phyloP scores from a whole-genome alignment of 2,329 filamentous ascomycete genomes.

The Colletotrichum chlorophyti region DNA sequence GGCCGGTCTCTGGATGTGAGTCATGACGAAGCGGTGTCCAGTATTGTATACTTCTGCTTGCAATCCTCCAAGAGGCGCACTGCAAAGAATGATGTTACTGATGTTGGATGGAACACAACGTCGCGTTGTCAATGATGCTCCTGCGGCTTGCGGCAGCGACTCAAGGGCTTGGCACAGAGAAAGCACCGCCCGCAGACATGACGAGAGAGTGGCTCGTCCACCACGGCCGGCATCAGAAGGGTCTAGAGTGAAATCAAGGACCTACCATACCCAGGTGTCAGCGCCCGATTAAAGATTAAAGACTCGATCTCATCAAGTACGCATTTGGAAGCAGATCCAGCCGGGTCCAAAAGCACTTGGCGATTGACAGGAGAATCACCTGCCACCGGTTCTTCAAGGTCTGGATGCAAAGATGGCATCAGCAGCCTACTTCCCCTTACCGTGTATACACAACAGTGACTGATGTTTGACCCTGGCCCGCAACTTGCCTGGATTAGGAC shows the following conservation, averaged over 20 bases:
- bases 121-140: too few species aligned
- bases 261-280: too few species aligned
- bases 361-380: not conserved
- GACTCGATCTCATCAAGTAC: not conserved
- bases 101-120: too few species aligned
- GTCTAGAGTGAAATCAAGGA: not conserved
- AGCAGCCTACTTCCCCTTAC: not conserved
- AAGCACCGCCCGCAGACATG: not conserved
- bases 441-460: too few species aligned
- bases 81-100: too few species aligned
- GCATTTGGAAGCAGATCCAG: not conserved
- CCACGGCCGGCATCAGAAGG: not conserved
- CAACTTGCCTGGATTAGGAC: not conserved
- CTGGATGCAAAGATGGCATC: not conserved
- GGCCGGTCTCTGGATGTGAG: too few species aligned
- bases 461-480: not conserved
- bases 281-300: too few species aligned
- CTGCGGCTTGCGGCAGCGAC: too few species aligned
- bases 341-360: not conserved
- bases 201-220: not conserved
- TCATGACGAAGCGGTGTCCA: too few species aligned
- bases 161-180: too few species aligned
- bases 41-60: too few species aligned
- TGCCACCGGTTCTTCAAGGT: slow-evolving; percentile 1
- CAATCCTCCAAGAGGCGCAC: too few species aligned